Evolutionary conservation across 176 grass and related monocot genomes (phyloP).

Genomic region (Carex myosuroides): DNA sequence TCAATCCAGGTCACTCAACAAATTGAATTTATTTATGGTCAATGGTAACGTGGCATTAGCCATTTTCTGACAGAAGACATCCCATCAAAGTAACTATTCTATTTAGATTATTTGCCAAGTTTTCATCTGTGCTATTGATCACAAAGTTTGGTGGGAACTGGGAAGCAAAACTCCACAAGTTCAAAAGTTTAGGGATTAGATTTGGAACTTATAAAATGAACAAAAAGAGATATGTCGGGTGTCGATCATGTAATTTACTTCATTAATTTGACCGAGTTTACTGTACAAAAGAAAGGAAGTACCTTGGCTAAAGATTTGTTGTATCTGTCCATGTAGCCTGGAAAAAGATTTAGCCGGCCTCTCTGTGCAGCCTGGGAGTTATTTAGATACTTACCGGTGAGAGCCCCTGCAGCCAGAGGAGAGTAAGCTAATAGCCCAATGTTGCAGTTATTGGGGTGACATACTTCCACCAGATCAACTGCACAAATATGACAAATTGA

Average conservation of each 20-base stretch:
- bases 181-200: background rate
- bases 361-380: slow-evolving; percentile 28
- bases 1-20: background rate
- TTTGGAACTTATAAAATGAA: background rate
- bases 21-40: background rate
- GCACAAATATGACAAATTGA: background rate
- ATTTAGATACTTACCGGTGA: slow-evolving; percentile 82
- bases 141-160: background rate
- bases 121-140: background rate
- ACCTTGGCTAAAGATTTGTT: slow-evolving; percentile 73
- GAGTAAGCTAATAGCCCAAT: slow-evolving; percentile 85
- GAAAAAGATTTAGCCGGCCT: slow-evolving; percentile 77
- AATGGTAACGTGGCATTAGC: background rate
- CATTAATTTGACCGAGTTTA: background rate
- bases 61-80: background rate
- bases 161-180: background rate
- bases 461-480: slow-evolving; percentile 95
- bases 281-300: background rate
- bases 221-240: background rate
- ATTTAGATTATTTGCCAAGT: background rate
- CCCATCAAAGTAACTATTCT: background rate
- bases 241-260: background rate
- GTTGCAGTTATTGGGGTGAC: slow-evolving; percentile 82
- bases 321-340: slow-evolving; percentile 85
- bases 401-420: slow-evolving; percentile 65